Conservation (phyloP, 768 basidiomycete genomes). For the Lentinula sp. region DNA sequence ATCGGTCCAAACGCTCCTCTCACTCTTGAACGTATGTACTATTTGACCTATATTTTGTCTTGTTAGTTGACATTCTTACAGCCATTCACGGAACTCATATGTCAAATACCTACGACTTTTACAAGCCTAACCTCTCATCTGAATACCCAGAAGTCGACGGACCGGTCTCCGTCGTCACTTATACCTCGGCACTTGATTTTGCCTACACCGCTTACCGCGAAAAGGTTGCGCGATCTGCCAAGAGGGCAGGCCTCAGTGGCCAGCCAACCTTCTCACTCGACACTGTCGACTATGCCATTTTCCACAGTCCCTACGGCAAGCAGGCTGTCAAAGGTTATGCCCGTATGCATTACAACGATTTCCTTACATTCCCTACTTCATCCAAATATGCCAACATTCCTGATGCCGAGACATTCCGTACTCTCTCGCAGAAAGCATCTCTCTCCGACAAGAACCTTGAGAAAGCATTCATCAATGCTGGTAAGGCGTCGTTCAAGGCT, state of each 20-base stretch:
- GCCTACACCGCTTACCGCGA: constrained; percentile 82
- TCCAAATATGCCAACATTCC: constrained; percentile 67
- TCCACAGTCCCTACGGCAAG: constrained; percentile 99
- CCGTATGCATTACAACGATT: constrained; percentile 90
- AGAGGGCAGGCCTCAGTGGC: constrained; percentile 36
- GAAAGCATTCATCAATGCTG: constrained; percentile 84
- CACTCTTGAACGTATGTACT: constrained; percentile 83
- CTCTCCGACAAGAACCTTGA: constrained; percentile 94
- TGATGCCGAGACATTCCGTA: constrained; percentile 63
- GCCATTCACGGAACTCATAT: constrained; percentile 96
- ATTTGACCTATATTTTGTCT: neutral
- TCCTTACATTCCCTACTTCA: constrained; percentile 67
- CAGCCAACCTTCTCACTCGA: constrained; percentile 61
- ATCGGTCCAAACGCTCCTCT: constrained; percentile 96
- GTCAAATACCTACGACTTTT: constrained; percentile 98
- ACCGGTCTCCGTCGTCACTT: constrained; percentile 91
- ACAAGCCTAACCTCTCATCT: constrained; percentile 94
- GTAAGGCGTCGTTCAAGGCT: constrained; percentile 67
- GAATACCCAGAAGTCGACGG: constrained; percentile 98
- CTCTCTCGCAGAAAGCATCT: constrained; percentile 61
- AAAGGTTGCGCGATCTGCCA: constrained; percentile 67
- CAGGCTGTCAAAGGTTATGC: constrained; percentile 97
- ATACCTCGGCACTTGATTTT: constrained; percentile 88
- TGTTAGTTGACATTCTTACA: constrained; percentile 23
- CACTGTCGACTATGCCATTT: constrained; percentile 86